Base-by-base conservation (phyloP, 2,329 filamentous ascomycete species). In the Epichloe uncinata region DNA sequence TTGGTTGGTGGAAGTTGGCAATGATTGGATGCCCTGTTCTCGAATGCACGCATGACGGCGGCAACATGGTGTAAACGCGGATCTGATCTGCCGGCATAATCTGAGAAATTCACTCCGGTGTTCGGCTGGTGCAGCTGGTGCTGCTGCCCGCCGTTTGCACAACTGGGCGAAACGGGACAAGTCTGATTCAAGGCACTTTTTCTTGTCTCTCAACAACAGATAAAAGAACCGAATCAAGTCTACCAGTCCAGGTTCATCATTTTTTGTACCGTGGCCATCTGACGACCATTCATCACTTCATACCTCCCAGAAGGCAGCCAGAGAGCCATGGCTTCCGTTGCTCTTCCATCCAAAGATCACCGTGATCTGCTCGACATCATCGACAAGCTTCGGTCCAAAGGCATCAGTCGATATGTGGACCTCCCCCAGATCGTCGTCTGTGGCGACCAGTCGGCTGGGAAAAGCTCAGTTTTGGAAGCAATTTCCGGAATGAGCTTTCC, bases 401-500 rank as follows among this genome's bases (percentile, higher is more conserved):
- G 52, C 13, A 51, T 57, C 26, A 50, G 49, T 36, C 40, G 42
- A 13, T 49, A 56, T 51, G 61, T 74, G 15, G 65, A 66, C 13
- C 60, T 73, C 0, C 72, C 72, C 71, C 64, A 73, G 53, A 71
- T 74, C 50, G 73, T 82, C 30, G 78, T 82, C 12, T 78, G 73
- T 47, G 79, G 81, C 3, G 74, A 82, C 51, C 78, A 82, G 55
- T 80, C 74, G 0, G 73, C 74, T 1, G 81, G 80, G 3, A 85
- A 85, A 60, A 81, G 76, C 50, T 82, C 79, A 0, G 77, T 83
- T 0, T 71, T 85, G 0, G 78, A 84, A 56, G 80, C 78, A 1
- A 77, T 85, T 38, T 81, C 80, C 0, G 72, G 77, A 3, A 70
- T 84, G 2, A 69, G 71, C 0, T 84, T 85, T 53, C 79, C 79